phyloP scores from a whole-genome alignment of 257 asterid species.

The Cynanchum wilfordii region DNA sequence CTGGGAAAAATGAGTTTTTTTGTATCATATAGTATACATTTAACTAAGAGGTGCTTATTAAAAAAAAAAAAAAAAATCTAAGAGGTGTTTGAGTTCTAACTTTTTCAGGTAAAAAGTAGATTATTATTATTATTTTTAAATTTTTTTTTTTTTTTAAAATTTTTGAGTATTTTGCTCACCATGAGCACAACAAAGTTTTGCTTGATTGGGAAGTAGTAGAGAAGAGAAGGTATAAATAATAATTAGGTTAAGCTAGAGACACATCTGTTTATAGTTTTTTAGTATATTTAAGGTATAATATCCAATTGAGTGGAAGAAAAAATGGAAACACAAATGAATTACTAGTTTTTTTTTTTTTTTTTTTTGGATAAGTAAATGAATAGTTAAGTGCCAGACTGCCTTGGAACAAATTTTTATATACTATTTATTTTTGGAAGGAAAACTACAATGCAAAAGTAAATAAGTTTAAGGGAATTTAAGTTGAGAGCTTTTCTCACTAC shows the following conservation, averaged over 20 bases:
- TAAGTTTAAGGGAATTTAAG: not conserved
- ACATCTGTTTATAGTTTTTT: not conserved
- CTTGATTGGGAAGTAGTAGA: not conserved
- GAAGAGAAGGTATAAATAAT: not conserved
- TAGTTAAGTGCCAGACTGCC: not conserved
- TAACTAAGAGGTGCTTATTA: no score
- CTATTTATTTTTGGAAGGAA: not conserved
- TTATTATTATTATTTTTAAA: no score
- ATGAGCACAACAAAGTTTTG: not conserved
- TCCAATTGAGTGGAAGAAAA: not conserved
- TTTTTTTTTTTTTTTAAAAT: not conserved
- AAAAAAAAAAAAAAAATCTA: no score
- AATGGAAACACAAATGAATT: not conserved
- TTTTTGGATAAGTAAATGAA: no score
- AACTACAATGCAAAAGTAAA: not conserved
- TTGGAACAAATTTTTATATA: not conserved
- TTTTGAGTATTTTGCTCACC: not conserved
- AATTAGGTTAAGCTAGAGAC: not conserved
- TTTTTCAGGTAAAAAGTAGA: not conserved
- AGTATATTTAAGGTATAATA: not conserved
- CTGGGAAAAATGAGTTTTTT: not conserved
- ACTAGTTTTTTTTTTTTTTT: no score
- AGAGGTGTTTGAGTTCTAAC: not conserved
- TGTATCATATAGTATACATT: not conserved
- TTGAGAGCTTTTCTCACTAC: not conserved